These are phyloP conservation scores for Termitomyces eurrhizus DNA, from an alignment of 768 basidiomycete species.

Conservation along the genomic window DNA sequence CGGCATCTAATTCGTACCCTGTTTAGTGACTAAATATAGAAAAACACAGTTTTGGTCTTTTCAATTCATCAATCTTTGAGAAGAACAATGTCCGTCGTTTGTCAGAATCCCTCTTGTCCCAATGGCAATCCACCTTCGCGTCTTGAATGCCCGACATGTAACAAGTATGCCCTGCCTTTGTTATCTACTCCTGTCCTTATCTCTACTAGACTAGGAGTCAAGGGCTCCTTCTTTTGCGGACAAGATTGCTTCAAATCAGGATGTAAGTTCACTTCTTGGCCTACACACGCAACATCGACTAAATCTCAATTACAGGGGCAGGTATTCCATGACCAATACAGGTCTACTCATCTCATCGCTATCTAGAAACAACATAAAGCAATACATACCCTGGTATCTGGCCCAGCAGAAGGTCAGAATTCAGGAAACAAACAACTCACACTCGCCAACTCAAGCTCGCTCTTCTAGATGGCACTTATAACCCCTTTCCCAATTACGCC, in stretches of 20 bases:
- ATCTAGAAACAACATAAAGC: constrained; percentile 78
- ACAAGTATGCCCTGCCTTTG: constrained; percentile 56
- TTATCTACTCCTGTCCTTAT: constrained; percentile 13
- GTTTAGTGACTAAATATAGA: constrained; percentile 9
- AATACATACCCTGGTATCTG: constrained; percentile 58
- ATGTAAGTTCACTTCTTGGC: constrained; percentile 53
- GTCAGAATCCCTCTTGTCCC: constrained; percentile 68
- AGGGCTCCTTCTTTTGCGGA: constrained; percentile 86
- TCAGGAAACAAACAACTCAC: constrained; percentile 20
- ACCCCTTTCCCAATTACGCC: constrained; percentile 72
- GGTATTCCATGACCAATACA: constrained; percentile 11
- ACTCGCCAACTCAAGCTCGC: not conserved
- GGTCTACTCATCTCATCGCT: constrained; percentile 2
- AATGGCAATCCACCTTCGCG: constrained; percentile 83
- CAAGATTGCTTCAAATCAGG: constrained; percentile 96
- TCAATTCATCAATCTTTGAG: constrained; percentile 10
- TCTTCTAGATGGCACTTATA: constrained; percentile 64
- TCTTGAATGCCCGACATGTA: constrained; percentile 92
- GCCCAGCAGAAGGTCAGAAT: constrained; percentile 11
- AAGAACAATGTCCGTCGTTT: constrained; percentile 29
- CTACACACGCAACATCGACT: not conserved
- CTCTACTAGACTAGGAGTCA: constrained; percentile 63
- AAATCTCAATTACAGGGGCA: constrained; percentile 20
- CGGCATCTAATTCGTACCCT: constrained; percentile 10
- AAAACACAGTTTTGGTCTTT: constrained; percentile 8